Base-by-base conservation (phyloP, 352 stramenopile species). In the Pythium brachiatum region DNA sequence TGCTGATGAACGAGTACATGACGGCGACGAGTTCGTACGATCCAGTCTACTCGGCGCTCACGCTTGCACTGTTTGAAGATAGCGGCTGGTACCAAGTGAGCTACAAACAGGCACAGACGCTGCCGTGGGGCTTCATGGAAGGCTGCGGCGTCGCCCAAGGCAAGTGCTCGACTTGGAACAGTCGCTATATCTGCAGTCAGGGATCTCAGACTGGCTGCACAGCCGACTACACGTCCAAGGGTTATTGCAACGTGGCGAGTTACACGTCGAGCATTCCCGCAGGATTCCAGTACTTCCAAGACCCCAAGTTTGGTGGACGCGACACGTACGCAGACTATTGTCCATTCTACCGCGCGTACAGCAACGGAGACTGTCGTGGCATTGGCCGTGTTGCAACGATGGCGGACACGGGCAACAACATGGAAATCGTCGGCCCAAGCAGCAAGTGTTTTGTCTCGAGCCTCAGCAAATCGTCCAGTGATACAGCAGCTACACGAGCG, bases 1-100 rank as follows among this genome's bases (percentile, higher is more conserved):
- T 91, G 16, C 66, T 89, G 3, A 85, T 87, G 75, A 91, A 94
- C 38, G 85, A 94, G 65, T 92, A 90, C 60, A 94, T 94, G 85
- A 92, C 78, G 31, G 82, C 83, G 13, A 91, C 81, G 23, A 88
- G 76, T 32, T 75, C 80, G 44, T 87, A 89, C 54, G 86, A 90
- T 50, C 76, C 79, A 1, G 83, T 94, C 0, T 91, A 88, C 43
- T 91, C 81, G 27, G 70, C 77, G 7, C 68, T 94, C 23, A 92
- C 85, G 16, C 62, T 94, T 0, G 83, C 85, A 13, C 60, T 94
- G 32, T 92, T 94, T 62, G 83, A 88, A 60, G 85, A 94, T 60
- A 90, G 78, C 53, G 83, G 85, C 3, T 94, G 85, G 85, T 94
- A 94, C 58, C 75, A 87, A 55, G 81, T 89, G 31, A 82, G 71